phyloP scores from a whole-genome alignment of 1,284 basidiomycete genomes.

The Cystobasidium slooffiae region DNA sequence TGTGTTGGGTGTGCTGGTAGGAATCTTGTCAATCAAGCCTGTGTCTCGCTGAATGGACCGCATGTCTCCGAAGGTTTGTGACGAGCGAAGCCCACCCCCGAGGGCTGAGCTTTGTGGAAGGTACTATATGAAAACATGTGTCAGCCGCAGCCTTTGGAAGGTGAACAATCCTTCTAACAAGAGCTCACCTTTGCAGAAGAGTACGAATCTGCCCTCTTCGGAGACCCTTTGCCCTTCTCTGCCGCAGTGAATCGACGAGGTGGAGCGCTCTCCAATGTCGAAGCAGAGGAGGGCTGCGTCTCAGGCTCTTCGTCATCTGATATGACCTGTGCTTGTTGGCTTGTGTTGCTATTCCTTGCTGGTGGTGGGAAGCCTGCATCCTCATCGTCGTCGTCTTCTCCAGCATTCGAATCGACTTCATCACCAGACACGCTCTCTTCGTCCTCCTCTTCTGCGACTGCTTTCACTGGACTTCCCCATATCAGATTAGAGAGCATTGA shows the following conservation, averaged over 20 bases:
- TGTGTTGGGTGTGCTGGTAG: slow-evolving; percentile 26
- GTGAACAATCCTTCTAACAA: neutral
- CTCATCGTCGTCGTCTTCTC: slow-evolving; percentile 5
- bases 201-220: slow-evolving; percentile 6
- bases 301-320: slow-evolving; percentile 28
- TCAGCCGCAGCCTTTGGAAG: neutral
- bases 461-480: slow-evolving; percentile 35
- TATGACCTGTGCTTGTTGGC: slow-evolving; percentile 18
- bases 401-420: neutral
- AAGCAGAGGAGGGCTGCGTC: neutral
- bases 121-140: neutral
- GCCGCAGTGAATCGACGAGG: slow-evolving; percentile 25
- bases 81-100: slow-evolving; percentile 1
- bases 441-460: slow-evolving; percentile 15
- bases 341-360: neutral
- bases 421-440: slow-evolving; percentile 15
- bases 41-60: slow-evolving; percentile 19
- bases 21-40: neutral
- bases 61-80: slow-evolving; percentile 37
- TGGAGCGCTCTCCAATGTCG: neutral
- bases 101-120: neutral
- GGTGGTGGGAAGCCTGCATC: neutral
- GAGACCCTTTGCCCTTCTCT: slow-evolving; percentile 42
- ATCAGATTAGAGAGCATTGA: slow-evolving; percentile 42
- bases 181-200: neutral